phyloP scores from a whole-genome alignment of 2,329 filamentous ascomycete genomes.

The Xenoacremonium recifei region DNA sequence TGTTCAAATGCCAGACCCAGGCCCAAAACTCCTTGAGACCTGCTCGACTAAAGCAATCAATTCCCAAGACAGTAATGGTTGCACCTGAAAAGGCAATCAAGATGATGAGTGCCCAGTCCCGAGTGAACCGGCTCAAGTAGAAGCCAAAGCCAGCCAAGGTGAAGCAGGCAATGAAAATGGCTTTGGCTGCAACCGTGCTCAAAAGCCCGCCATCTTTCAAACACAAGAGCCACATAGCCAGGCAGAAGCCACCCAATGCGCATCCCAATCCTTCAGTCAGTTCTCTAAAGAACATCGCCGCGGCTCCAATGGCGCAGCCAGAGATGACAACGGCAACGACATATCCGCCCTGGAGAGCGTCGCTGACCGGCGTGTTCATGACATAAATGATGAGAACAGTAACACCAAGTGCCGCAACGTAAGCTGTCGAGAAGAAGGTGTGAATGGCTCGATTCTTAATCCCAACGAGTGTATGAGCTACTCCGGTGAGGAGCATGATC shows the following conservation, averaged over 20 bases:
- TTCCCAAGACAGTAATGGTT: conserved; percentile 75
- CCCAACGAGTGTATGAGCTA: conserved; percentile 70
- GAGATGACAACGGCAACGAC: conserved; percentile 75
- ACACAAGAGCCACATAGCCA: conserved; percentile 88
- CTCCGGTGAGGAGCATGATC: conserved; percentile 72
- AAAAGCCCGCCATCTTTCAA: conserved; percentile 76
- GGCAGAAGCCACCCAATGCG: conserved; percentile 79
- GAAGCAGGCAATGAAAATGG: conserved; percentile 74
- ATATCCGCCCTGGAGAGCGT: conserved; percentile 81
- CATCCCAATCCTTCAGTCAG: conserved; percentile 80
- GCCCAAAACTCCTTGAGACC: conserved; percentile 96
- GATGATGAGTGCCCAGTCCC: conserved; percentile 73
- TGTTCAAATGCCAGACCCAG: conserved; percentile 84
- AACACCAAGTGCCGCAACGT: conserved; percentile 69
- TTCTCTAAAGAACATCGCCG: conserved; percentile 77
- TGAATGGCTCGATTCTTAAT: conserved; percentile 81
- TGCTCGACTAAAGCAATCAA: conserved; percentile 88
- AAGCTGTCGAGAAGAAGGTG: conserved; percentile 76
- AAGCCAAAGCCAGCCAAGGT: conserved; percentile 67
- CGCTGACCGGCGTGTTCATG: conserved; percentile 73
- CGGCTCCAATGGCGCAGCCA: conserved; percentile 69
- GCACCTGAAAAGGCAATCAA: conserved; percentile 80
- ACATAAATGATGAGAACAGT: conserved; percentile 85
- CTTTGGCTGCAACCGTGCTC: conserved; percentile 57
- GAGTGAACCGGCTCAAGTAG: conserved; percentile 76